A percentile compares a stretch with the other conserved stretches of the same genome.
Evolutionary conservation across 2,329 filamentous ascomycete species (phyloP).

Genomic region (Hymenotorrendiella dingleyae): DNA sequence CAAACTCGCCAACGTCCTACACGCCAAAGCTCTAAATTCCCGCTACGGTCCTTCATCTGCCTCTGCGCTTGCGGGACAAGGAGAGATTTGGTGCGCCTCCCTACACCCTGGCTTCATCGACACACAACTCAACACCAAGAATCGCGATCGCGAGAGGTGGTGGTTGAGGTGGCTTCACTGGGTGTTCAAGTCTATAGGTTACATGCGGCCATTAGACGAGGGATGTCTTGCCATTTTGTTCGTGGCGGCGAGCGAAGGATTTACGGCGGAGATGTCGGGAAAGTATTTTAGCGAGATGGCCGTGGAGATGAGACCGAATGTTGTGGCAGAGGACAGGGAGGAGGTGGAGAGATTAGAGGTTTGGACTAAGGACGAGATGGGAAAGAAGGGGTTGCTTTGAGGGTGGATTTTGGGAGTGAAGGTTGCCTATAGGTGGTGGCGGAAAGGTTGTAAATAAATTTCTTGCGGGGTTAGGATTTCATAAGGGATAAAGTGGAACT

Average conservation of each 20-base stretch:
- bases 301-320: slow-evolving; percentile 5
- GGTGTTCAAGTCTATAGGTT: slow-evolving; percentile 4
- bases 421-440: too few relatives aligned
- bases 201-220: slow-evolving; percentile 12
- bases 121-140: slow-evolving; percentile 12
- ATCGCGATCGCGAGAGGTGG: slow-evolving; percentile 8
- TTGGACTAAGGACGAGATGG: slow-evolving; percentile 14
- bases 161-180: slow-evolving; percentile 10
- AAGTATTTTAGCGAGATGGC: slow-evolving; percentile 14
- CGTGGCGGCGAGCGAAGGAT: slow-evolving; percentile 13
- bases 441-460: too few relatives aligned
- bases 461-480: too few relatives aligned
- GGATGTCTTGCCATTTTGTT: slow-evolving; percentile 13
- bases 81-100: slow-evolving; percentile 14
- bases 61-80: slow-evolving; percentile 8
- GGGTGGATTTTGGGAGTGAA: too few relatives aligned
- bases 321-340: slow-evolving; percentile 4
- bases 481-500: too few relatives aligned
- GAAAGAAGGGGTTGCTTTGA: slow-evolving; percentile 13
- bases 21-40: slow-evolving; percentile 13
- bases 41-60: slow-evolving; percentile 13
- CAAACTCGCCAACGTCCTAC: slow-evolving; percentile 19
- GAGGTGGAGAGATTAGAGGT: slow-evolving; percentile 10
- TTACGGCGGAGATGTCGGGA: slow-evolving; percentile 13
- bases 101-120: slow-evolving; percentile 18